Evolutionary conservation across 1,284 basidiomycete genomes (phyloP).

Genomic region (Ganoderma lingzhi): DNA sequence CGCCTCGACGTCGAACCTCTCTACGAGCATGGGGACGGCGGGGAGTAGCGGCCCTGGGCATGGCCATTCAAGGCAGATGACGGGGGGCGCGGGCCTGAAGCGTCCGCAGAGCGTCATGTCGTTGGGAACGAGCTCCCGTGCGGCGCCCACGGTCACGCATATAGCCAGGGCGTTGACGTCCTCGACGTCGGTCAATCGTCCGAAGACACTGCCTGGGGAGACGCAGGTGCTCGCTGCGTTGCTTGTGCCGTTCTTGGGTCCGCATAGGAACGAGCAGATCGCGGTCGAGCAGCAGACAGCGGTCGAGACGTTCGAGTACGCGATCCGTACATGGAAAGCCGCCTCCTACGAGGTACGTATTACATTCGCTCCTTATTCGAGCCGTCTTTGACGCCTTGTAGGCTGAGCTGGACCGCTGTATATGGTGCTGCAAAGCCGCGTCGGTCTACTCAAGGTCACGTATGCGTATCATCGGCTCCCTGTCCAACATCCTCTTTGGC

Average conservation of each 20-base stretch:
- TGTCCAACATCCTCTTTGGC: conserved; percentile 59
- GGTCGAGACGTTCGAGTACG: conserved; percentile 66
- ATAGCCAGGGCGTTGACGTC: conserved; percentile 45
- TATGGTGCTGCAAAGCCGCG: conserved; percentile 74
- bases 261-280: conserved; percentile 42
- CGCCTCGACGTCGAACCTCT: conserved; percentile 43
- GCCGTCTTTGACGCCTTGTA: conserved; percentile 33
- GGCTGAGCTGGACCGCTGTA: conserved; percentile 62
- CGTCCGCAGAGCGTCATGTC: conserved; percentile 52
- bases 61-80: conserved; percentile 38
- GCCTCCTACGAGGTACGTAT: conserved; percentile 53
- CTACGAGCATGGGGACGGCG: conserved; percentile 24
- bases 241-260: conserved; percentile 60
- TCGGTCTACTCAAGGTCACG: conserved; percentile 50
- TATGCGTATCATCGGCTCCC: conserved; percentile 54
- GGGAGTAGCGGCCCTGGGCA: conserved; percentile 12
- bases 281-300: conserved; percentile 65
- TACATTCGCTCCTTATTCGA: neutral
- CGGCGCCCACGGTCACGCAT: conserved; percentile 46
- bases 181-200: conserved; percentile 40
- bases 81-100: conserved; percentile 39
- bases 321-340: conserved; percentile 63
- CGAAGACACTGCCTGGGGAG: conserved; percentile 59
- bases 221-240: conserved; percentile 64
- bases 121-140: conserved; percentile 35